These are phyloP conservation scores for Dioszegia aurantiaca DNA, from an alignment of 768 basidiomycete genomes.

Conservation along the genomic window DNA sequence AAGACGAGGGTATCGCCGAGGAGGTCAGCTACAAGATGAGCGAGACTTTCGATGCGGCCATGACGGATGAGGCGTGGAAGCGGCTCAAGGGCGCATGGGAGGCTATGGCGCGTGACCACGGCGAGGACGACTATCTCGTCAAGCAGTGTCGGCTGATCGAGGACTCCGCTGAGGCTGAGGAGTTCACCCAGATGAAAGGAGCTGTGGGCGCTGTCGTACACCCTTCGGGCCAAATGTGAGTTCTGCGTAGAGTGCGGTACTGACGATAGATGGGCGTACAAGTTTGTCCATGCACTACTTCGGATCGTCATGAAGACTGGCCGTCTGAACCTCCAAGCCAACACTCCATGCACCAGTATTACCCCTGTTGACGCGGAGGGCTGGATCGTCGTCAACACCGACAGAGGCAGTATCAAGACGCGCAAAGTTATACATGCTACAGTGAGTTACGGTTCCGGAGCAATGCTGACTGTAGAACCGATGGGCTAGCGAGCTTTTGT, in stretches of 20 bases:
- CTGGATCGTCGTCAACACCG: slow-evolving; percentile 20
- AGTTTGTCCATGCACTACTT: slow-evolving; percentile 27
- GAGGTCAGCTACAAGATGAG: slow-evolving; percentile 20
- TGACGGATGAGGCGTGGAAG: slow-evolving; percentile 26
- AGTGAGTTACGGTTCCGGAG: not conserved
- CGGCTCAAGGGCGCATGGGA: slow-evolving; percentile 20
- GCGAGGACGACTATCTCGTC: slow-evolving; percentile 14
- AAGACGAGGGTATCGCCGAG: slow-evolving; percentile 20
- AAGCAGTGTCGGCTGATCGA: slow-evolving; percentile 21
- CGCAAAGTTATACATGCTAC: slow-evolving; percentile 27
- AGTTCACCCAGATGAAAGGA: slow-evolving; percentile 28
- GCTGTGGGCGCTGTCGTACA: slow-evolving; percentile 20
- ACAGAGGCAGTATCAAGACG: slow-evolving; percentile 18
- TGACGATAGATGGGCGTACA: slow-evolving; percentile 26
- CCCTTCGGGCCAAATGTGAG: slow-evolving; percentile 27
- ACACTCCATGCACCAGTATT: slow-evolving; percentile 19
- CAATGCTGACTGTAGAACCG: slow-evolving; percentile 16
- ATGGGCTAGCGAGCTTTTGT: slow-evolving; percentile 24
- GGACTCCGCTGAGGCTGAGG: slow-evolving; percentile 22
- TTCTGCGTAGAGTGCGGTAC: slow-evolving; percentile 1
- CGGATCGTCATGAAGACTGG: slow-evolving; percentile 9
- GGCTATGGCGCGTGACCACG: slow-evolving; percentile 19
- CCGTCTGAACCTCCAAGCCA: slow-evolving; percentile 23
- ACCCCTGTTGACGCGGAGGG: slow-evolving; percentile 18
- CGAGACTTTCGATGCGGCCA: slow-evolving; percentile 24